Evolutionary conservation across 2,329 filamentous ascomycete genomes (phyloP), one percentile per base, ranked within the genome.

Genomic region (Penicillium thymicola): DNA sequence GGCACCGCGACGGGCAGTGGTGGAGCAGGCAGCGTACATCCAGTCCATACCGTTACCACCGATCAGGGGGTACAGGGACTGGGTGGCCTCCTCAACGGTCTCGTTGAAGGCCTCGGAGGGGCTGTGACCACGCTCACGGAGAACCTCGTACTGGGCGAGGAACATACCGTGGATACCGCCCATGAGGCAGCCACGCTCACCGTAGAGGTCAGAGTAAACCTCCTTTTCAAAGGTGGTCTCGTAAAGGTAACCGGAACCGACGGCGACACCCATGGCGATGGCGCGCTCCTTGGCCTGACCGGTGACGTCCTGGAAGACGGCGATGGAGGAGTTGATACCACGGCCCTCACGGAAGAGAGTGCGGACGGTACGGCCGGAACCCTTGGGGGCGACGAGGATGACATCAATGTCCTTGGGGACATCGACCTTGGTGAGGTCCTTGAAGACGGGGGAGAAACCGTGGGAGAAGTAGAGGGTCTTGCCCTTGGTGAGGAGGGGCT

Each of bases 401-500:
- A 99, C 94, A 79, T 99, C 94, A 76, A 99, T 89, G 81, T 97
- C 89, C 67, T 78, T 85, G 80, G 94, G 94, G 63, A 97, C 90
- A 63, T 99, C 94, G 76, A 99, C 94, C 81, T 97, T 96, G 85
- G 94, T 99, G 76, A 94, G 88, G 78, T 96, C 89, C 85, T 97
- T 97, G 90, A 99, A 99, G 80, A 99, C 92, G 76, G 94, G 94
- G 63, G 94, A 97, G 90, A 99, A 99, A 75, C 94, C 94, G 87
- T 99, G 94, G 70, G 94, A 97, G 87, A 99, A 99, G 89, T 99
- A 99, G 70, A 99, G 90, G 60, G 94, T 99, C 93, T 99, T 99
- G 83, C 91, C 94, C 90, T 97, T 93, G 80, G 89, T 92, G 74
- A 99, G 84, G 82, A 96, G 90, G 75, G 94, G 94, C 89, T 97